A percentile compares a stretch with the other conserved stretches of the same genome.
Evolutionary conservation across 1,284 basidiomycete genomes (phyloP).

Genomic region (Pascua sp.): DNA sequence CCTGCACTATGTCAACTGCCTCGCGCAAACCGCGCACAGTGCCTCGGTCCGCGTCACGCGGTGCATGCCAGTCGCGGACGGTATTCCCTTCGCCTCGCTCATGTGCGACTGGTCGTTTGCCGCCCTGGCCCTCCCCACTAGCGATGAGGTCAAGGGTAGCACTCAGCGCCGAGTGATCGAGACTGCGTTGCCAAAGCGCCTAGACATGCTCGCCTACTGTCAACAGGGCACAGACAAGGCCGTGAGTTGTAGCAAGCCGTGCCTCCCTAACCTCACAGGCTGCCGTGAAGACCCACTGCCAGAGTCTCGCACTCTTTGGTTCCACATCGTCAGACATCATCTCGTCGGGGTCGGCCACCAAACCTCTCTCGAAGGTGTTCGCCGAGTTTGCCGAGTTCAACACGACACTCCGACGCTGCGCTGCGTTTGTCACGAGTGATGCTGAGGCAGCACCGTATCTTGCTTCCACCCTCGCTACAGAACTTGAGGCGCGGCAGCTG

Average conservation of each 20-base stretch:
- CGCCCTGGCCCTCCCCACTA: constrained; percentile 4
- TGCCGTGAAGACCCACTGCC: constrained; percentile 20
- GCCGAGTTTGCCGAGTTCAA: constrained; percentile 11
- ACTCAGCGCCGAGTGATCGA: neutral
- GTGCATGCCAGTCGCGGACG: constrained; percentile 25
- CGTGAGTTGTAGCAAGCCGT: constrained; percentile 10
- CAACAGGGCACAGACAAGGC: constrained; percentile 62
- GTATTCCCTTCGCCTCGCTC: constrained; percentile 27
- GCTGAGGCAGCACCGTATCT: constrained; percentile 4
- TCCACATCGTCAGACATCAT: neutral
- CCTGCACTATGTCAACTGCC: neutral
- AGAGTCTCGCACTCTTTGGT: constrained; percentile 11
- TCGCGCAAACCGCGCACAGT: constrained; percentile 14
- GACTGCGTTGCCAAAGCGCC: constrained; percentile 53
- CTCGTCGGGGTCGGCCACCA: neutral
- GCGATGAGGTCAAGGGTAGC: constrained; percentile 6
- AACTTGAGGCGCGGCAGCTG: constrained; percentile 1
- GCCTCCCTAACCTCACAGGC: constrained; percentile 9
- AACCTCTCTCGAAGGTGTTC: constrained; percentile 8
- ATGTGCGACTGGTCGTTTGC: constrained; percentile 28
- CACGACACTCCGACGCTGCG: constrained; percentile 13
- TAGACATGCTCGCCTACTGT: constrained; percentile 74
- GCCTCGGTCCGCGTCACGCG: constrained; percentile 34
- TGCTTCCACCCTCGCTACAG: constrained; percentile 1
- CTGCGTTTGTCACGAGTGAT: constrained; percentile 10